Conservation (phyloP, 2,329 filamentous ascomycete species). For the Blumeria graminis region DNA sequence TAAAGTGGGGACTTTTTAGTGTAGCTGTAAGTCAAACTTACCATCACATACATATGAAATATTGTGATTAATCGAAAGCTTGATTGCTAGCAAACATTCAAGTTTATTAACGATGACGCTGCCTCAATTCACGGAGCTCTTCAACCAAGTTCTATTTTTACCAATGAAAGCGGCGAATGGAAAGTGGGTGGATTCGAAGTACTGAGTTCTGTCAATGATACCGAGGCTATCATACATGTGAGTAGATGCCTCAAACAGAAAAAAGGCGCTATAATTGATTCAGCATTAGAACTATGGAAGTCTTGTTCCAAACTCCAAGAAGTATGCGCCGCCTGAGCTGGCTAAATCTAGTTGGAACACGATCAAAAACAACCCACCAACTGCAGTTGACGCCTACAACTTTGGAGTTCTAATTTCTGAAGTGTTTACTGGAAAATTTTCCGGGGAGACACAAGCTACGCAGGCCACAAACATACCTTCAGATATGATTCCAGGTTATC, state of each 20-base stretch:
- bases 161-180: slow-evolving; percentile 93
- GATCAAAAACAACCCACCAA: slow-evolving; percentile 59
- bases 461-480: slow-evolving; percentile 72
- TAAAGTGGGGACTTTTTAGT: slow-evolving; percentile 86
- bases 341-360: slow-evolving; percentile 73
- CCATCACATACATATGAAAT: no score
- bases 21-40: slow-evolving; percentile 36
- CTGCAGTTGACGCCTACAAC: slow-evolving; percentile 69
- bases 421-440: slow-evolving; percentile 71
- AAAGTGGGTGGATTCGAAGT: slow-evolving; percentile 87
- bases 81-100: slow-evolving; percentile 47
- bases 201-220: slow-evolving; percentile 83
- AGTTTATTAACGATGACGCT: slow-evolving; percentile 89
- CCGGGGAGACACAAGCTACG: slow-evolving; percentile 51
- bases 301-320: slow-evolving; percentile 58
- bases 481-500: slow-evolving; percentile 77
- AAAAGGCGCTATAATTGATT: neutral
- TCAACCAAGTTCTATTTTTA: slow-evolving; percentile 69
- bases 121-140: slow-evolving; percentile 76
- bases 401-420: slow-evolving; percentile 71
- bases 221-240: slow-evolving; percentile 78
- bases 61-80: neutral
- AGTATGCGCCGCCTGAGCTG: slow-evolving; percentile 74
- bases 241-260: neutral
- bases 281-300: slow-evolving; percentile 51